These are phyloP conservation scores for Astraeus odoratus DNA, from an alignment of 768 basidiomycete species.

Conservation along the genomic window DNA sequence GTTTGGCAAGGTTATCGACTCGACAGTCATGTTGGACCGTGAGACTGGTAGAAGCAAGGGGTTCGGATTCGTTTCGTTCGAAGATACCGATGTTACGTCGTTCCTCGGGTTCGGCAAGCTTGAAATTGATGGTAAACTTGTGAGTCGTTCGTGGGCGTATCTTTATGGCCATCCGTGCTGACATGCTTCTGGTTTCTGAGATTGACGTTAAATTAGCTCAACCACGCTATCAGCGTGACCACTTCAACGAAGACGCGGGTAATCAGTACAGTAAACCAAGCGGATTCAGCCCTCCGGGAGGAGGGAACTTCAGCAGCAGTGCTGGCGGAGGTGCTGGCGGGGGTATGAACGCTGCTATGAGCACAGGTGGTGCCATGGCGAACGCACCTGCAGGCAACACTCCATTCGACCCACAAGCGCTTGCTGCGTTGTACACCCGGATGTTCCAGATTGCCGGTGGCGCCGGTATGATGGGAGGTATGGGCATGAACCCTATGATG, in stretches of 20 bases:
- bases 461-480: conserved; percentile 36
- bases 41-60: conserved; percentile 94
- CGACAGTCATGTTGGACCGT: conserved; percentile 97
- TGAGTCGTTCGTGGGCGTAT: conserved; percentile 33
- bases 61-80: conserved; percentile 96
- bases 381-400: conserved; percentile 38
- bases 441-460: conserved; percentile 86
- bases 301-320: conserved; percentile 31
- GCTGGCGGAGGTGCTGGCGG: conserved; percentile 15
- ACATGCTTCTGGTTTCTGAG: conserved; percentile 33
- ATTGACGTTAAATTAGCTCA: conserved; percentile 98
- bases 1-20: conserved; percentile 94
- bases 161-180: not conserved
- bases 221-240: conserved; percentile 76
- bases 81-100: conserved; percentile 83
- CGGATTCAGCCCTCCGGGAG: conserved; percentile 28
- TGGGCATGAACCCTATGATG: conserved; percentile 35
- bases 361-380: conserved; percentile 11
- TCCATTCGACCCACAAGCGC: conserved; percentile 86
- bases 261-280: conserved; percentile 14
- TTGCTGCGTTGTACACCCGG: conserved; percentile 88
- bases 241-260: conserved; percentile 41
- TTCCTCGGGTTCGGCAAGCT: conserved; percentile 85
- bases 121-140: conserved; percentile 92
- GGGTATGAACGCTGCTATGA: conserved; percentile 7